A percentile compares a stretch with the other conserved stretches of the same genome.
phyloP scores from a whole-genome alignment of 2,329 filamentous ascomycete genomes.

The Aureobasidium sp. region DNA sequence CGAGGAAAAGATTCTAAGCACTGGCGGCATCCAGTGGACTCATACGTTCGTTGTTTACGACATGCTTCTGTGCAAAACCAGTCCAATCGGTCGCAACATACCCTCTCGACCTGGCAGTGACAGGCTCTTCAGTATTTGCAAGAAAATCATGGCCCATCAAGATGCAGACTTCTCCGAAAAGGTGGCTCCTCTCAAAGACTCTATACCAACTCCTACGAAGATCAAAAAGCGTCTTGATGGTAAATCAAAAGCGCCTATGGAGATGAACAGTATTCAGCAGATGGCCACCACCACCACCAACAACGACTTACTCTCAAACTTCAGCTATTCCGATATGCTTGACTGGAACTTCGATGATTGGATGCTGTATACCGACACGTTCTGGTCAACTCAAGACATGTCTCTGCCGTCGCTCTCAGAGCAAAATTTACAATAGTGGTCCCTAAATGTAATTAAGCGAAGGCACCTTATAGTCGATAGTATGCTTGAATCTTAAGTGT shows the following conservation, averaged over 20 bases:
- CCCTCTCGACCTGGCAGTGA: background rate
- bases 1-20: background rate
- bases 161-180: slow-evolving; percentile 1
- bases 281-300: background rate
- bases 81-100: background rate
- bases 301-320: background rate
- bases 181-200: background rate
- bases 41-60: slow-evolving; percentile 3
- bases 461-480: background rate
- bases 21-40: slow-evolving; percentile 5
- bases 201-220: background rate
- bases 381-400: background rate
- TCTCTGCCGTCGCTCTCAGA: background rate
- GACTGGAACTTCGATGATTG: slow-evolving; percentile 12
- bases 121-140: slow-evolving; percentile 4
- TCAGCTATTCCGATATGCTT: background rate
- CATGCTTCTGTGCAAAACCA: background rate
- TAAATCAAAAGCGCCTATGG: background rate
- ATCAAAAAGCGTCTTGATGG: background rate
- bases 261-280: background rate
- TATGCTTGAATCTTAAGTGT: background rate
- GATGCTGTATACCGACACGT: slow-evolving; percentile 4
- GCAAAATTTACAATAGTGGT: background rate
- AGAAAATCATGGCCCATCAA: slow-evolving; percentile 5
- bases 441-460: background rate